phyloP scores from a whole-genome alignment of 257 asterid species.

The Plectranthus barbatus region DNA sequence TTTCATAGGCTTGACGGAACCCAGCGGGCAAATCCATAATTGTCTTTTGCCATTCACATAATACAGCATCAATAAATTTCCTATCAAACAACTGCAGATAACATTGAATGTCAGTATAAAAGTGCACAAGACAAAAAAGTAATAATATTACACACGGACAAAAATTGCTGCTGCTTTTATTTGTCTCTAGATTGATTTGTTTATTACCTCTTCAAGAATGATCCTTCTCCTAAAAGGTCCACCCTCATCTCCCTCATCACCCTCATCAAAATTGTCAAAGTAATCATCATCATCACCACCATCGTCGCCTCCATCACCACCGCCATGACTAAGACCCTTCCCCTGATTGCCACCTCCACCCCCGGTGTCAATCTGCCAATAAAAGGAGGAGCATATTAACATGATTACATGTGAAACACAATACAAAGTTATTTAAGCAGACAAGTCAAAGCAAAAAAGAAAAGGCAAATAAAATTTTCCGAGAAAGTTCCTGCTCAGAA shows the following conservation, averaged over 20 bases:
- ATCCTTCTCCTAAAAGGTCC: conserved; percentile 88
- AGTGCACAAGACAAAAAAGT: not conserved
- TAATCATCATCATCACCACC: conserved; percentile 98
- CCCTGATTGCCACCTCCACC: conserved; percentile 95
- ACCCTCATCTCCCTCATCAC: conserved; percentile 93
- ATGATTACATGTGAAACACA: not conserved
- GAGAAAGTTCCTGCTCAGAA: not conserved
- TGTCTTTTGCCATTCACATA: conserved; percentile 97
- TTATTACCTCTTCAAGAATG: conserved; percentile 70
- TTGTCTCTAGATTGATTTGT: not conserved
- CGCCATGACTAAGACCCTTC: conserved; percentile 76
- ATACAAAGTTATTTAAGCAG: not conserved
- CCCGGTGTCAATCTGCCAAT: conserved; percentile 67
- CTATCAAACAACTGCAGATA: conserved; percentile 71
- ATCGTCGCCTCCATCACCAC: conserved; percentile 98
- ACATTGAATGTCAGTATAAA: conserved; percentile 4
- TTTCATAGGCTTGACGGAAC: conserved; percentile 92
- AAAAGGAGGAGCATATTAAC: not conserved
- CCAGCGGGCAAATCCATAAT: conserved; percentile 98
- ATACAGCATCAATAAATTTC: conserved; percentile 87
- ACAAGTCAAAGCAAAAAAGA: not conserved
- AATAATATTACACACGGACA: not conserved
- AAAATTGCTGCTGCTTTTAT: not conserved
- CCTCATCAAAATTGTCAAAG: conserved; percentile 95
- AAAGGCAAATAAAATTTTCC: not conserved